Base-by-base conservation (phyloP, 495 filamentous ascomycete species). In the Glutinoglossum americanum region DNA sequence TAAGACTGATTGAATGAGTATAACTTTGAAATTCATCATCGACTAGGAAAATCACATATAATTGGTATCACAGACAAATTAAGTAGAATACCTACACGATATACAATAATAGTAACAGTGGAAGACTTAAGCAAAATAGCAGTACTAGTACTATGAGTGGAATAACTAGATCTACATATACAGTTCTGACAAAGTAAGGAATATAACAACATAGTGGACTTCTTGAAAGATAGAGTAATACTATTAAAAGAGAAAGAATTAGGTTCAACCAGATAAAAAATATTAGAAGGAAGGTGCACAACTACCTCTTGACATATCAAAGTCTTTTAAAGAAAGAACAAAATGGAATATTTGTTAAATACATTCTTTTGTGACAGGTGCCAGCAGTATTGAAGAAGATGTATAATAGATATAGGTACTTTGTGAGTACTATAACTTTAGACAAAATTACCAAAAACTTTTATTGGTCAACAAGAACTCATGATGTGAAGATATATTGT, bases 1-100 rank as follows among this genome's bases (percentile, higher is more conserved):
- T 33, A 57, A 44, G 55, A 57, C 37, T 3, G 37, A 39, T n/a
- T 57, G n/a, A 28, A 28, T 7, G 55, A 57, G n/a, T 57, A 57
- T 15, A 21, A 57, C 30, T 35, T 57, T 6, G 25, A 35, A 2
- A n/a, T 44, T 4, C 15, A 37, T 7, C 55, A 57, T 45, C 21
- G 37, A 44, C 32, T 21, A 1, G 33, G 55, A 21, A 57, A 54
- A 21, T 39, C 30, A 1, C 30, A 57, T 54, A 1, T 54, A 0
- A 57, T 39, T n/a, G 30, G 32, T 17, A 57, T 57, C 2, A 33
- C 55, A n/a, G 37, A 57, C 26, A 21, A 15, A n/a, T 21, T 45
- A 19, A 45, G 19, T 23, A 1, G 55, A 26, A 44, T 57, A 21
- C 55, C 55, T 19, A 57, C 55, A 9, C 13, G n/a, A 19, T 28